Evolutionary conservation across 306 rosid genomes (phyloP), one percentile per base, ranked within the genome.

Genomic region (Cajanus cajan): DNA sequence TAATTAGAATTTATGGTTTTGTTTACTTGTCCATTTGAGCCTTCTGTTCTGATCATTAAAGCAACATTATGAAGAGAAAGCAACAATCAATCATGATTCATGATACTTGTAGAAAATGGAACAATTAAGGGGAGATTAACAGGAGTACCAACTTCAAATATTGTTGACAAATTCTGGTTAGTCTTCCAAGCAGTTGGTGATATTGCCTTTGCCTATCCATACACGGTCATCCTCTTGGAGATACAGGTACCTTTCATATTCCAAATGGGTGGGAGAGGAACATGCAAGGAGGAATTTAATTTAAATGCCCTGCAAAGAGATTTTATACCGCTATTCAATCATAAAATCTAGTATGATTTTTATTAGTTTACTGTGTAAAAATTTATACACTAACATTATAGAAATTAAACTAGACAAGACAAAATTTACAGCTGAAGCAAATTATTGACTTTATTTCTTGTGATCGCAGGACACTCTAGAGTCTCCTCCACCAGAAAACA

Each of bases 201-300:
- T 74, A 85, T 94, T 79, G 96, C 94, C 68, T 94, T 88, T 78
- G 92, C 98, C 73, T 94, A 90, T 87, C 98, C 98, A 19, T 94
- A 84, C 88, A 43, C 97, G 0, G 55, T 84, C 25, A 83, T 92
- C 76, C 87, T 94, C 67, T 89, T 92, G 16, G 96, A 94, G 85
- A 92, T 92, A 66, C 94, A 94, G 90, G 98, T 94, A 85, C 18
- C 24, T 13, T 73, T 68, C 71, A 58, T 37, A 31, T 76, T 75
- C 37, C 76, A 78, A 73, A 24, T 65, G 67, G 25, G 19, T 14
- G 21, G 19, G 19, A 47, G 21, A 15, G 54, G 54, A 45, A 45
- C 7, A 18, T 45, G 51, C 14, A 45, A 13, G n/a, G 51, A 18
- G 4, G 61, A 57, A 57, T 57, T 55, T 11, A 25, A 13, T 25